phyloP scores from a whole-genome alignment of 768 basidiomycete species.

The Galerina sulciceps region DNA sequence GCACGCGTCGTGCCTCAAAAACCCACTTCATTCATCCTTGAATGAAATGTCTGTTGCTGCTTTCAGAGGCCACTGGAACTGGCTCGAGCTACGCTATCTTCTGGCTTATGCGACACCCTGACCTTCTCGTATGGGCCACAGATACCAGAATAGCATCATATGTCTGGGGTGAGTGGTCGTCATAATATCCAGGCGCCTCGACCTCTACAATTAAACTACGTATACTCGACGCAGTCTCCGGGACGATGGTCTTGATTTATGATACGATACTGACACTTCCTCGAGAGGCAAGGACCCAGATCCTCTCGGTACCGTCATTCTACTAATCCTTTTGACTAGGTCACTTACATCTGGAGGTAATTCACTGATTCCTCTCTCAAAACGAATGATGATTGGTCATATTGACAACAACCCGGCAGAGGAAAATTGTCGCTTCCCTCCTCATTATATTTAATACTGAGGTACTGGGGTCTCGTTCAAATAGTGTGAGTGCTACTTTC shows the following conservation, averaged over 20 bases:
- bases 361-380: not conserved
- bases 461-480: conserved; percentile 1
- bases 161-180: too few relatives aligned
- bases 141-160: too few relatives aligned
- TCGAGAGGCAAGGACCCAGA: not conserved
- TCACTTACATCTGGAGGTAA: conserved; percentile 5
- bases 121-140: too few relatives aligned
- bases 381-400: not conserved
- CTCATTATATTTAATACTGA: not conserved
- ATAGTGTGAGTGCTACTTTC: not conserved
- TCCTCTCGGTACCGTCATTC: not conserved
- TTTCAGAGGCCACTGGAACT: too few relatives aligned
- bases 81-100: too few relatives aligned
- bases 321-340: not conserved
- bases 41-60: too few relatives aligned
- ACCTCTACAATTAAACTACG: too few relatives aligned
- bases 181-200: too few relatives aligned
- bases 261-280: conserved; percentile 1
- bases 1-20: too few relatives aligned
- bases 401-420: not conserved
- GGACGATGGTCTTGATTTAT: not conserved
- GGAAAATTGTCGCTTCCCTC: not conserved
- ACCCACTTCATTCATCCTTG: too few relatives aligned
- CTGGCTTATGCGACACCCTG: too few relatives aligned
- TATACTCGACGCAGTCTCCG: not conserved